These are phyloP conservation scores for Rhododendron kiyosumense DNA, from an alignment of 148 eudicot genomes.

Conservation along the genomic window DNA sequence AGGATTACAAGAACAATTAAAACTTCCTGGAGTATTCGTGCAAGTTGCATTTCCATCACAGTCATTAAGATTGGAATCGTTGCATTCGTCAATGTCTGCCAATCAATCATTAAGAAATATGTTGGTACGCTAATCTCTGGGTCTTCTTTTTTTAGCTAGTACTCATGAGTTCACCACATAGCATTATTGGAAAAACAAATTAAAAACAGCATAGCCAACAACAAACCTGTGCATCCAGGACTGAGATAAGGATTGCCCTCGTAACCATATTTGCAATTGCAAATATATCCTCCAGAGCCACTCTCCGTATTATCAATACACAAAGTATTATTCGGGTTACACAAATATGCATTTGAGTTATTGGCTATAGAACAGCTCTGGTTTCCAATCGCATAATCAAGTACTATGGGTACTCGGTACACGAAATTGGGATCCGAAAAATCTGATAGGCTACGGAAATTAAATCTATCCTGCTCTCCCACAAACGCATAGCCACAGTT, in stretches of 20 bases:
- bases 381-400: conserved; percentile 32
- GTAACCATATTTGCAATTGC: conserved; percentile 21
- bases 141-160: no score
- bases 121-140: no score
- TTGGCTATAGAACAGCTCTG: conserved; percentile 23
- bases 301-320: conserved; percentile 7
- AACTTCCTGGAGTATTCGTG: no score
- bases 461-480: conserved; percentile 9
- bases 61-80: neutral
- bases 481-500: conserved; percentile 19
- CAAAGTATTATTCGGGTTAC: conserved; percentile 18
- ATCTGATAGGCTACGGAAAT: conserved; percentile 5
- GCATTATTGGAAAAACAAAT: neutral
- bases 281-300: conserved; percentile 22
- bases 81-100: neutral
- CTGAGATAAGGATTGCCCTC: conserved; percentile 23
- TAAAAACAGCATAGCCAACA: neutral
- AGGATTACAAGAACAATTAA: no score
- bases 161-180: no score
- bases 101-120: no score
- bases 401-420: conserved; percentile 27
- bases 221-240: conserved; percentile 21
- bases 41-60: no score
- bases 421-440: conserved; percentile 6
- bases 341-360: neutral